phyloP scores from a whole-genome alignment of 2,329 filamentous ascomycete species.

The Aspergillus felis region DNA sequence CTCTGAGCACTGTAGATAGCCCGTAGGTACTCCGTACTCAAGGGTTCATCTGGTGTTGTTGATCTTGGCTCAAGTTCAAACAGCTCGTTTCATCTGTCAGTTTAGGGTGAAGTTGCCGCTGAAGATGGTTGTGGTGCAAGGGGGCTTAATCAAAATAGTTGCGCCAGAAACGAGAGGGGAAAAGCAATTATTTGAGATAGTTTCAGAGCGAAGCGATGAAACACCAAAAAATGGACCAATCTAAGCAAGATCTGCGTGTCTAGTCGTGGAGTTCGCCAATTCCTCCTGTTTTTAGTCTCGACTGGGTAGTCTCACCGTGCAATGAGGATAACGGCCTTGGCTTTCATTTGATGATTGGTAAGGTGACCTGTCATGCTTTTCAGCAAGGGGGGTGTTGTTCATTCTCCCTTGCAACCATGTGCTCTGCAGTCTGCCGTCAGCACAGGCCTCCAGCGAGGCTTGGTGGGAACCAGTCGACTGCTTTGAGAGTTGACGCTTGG shows the following conservation, averaged over 20 bases:
- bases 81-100: background rate
- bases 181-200: background rate
- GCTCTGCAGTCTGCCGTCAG: background rate
- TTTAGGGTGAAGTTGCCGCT: background rate
- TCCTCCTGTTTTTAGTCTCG: background rate
- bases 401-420: background rate
- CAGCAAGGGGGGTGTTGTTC: background rate
- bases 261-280: background rate
- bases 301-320: background rate
- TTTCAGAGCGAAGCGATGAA: background rate
- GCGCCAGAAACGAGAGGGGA: conserved; percentile 6
- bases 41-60: background rate
- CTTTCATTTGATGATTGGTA: background rate
- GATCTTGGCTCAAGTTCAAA: background rate
- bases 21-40: background rate
- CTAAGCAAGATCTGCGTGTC: background rate
- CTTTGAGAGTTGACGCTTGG: background rate
- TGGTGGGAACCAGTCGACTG: too few relatives aligned
- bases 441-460: background rate
- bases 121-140: background rate
- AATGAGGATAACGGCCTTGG: background rate
- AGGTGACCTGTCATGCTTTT: background rate
- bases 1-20: background rate
- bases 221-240: background rate
- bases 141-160: conserved; percentile 1